A percentile compares a stretch with the other conserved stretches of the same genome.
phyloP scores from a whole-genome alignment of 192 early-diverging fungal genomes.

The Coemansia sp. region DNA sequence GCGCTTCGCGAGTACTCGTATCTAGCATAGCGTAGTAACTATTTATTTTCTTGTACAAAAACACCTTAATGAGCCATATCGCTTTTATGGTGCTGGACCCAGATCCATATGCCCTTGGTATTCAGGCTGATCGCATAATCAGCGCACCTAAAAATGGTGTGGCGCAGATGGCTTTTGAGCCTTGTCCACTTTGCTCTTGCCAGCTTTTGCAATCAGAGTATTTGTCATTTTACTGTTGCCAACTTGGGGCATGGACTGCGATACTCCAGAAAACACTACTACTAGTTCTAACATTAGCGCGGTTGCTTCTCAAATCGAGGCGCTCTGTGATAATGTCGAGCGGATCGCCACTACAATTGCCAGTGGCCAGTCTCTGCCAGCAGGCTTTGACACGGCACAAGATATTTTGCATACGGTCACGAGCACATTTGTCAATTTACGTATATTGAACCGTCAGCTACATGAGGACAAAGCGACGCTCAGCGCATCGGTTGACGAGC shows the following conservation, averaged over 20 bases:
- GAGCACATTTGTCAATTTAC: constrained; percentile 34
- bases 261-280: neutral
- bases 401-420: constrained; percentile 22
- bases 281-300: constrained; percentile 1
- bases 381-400: constrained; percentile 6
- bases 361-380: neutral
- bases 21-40: constrained; percentile 19
- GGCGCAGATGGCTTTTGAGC: neutral
- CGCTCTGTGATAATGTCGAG: constrained; percentile 3
- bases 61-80: neutral
- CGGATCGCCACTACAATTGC: neutral
- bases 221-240: neutral
- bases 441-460: constrained; percentile 37
- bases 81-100: neutral
- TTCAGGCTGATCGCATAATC: neutral
- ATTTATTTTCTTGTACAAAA: neutral
- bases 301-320: neutral
- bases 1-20: constrained; percentile 52
- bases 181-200: neutral
- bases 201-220: neutral
- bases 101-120: neutral
- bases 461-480: constrained; percentile 30
- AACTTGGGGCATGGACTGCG: neutral
- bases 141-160: neutral
- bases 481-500: constrained; percentile 18